phyloP scores from a whole-genome alignment of 1,139 yeast genomes.

The Hansenula sp. region DNA sequence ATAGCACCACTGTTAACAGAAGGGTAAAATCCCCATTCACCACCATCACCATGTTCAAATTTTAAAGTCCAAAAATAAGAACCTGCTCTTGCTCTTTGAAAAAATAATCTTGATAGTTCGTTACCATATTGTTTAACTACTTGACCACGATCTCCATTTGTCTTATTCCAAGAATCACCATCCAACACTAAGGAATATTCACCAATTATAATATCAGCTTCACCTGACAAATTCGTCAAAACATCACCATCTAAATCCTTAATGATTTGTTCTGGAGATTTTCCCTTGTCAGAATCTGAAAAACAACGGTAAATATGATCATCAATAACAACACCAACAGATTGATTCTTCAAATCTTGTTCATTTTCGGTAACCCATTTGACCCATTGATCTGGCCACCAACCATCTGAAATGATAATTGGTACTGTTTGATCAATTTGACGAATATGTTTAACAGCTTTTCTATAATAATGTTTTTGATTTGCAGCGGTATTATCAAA shows the following conservation, averaged over 20 bases:
- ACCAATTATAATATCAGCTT: conserved; percentile 76
- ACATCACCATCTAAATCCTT: conserved; percentile 51
- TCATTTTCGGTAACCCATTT: conserved; percentile 55
- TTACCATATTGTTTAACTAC: conserved; percentile 43
- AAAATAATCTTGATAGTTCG: conserved; percentile 40
- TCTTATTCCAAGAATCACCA: conserved; percentile 63
- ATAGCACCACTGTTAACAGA: conserved; percentile 70
- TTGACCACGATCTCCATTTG: conserved; percentile 41
- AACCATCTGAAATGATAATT: conserved; percentile 83
- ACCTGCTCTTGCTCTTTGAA: conserved; percentile 58
- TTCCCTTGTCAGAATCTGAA: conserved; percentile 65
- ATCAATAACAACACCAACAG: conserved; percentile 70
- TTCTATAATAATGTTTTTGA: conserved; percentile 63
- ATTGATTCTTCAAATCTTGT: conserved; percentile 27
- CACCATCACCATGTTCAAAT: conserved; percentile 86
- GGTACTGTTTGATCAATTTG: conserved; percentile 56
- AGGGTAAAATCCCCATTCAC: conserved; percentile 91
- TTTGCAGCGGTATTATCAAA: conserved; percentile 49
- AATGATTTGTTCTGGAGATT: conserved; percentile 62
- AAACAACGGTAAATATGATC: conserved; percentile 86
- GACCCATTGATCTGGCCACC: conserved; percentile 86
- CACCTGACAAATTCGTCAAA: conserved; percentile 45
- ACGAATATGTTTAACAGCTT: conserved; percentile 62
- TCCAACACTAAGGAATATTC: conserved; percentile 90
- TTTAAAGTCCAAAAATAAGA: conserved; percentile 89